These are phyloP conservation scores for Flueggea neowawraea DNA, from an alignment of 441 rosid species.

Conservation along the genomic window DNA sequence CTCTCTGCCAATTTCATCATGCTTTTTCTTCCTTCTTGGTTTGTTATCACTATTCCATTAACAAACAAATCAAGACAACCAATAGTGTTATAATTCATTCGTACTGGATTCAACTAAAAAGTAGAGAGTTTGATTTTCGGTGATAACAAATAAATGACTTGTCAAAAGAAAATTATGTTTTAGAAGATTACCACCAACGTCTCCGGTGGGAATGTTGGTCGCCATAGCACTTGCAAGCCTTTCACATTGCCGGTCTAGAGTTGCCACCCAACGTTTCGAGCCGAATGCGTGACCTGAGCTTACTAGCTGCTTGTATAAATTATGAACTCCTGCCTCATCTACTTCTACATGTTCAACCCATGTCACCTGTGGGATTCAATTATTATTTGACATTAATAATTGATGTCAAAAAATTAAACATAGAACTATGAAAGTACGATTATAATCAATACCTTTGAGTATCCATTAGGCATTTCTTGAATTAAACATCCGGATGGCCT, in stretches of 20 bases:
- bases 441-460: conserved; percentile 50
- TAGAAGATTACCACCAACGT: conserved; percentile 41
- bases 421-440: no score
- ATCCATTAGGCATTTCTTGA: conserved; percentile 76
- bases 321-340: conserved; percentile 60
- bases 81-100: not conserved
- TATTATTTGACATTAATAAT: not conserved
- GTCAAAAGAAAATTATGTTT: no score
- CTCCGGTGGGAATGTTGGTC: conserved; percentile 42
- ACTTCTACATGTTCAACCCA: conserved; percentile 96
- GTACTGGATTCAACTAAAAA: not conserved
- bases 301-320: conserved; percentile 55
- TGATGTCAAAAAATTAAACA: no score
- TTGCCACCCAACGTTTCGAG: conserved; percentile 86
- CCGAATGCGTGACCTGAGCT: conserved; percentile 73
- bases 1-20: conserved; percentile 79
- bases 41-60: conserved; percentile 43
- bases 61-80: not conserved
- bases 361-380: conserved; percentile 43
- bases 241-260: conserved; percentile 72
- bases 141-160: no score
- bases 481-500: conserved; percentile 90
- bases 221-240: conserved; percentile 71
- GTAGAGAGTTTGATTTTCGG: no score
- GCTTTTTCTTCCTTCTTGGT: conserved; percentile 60